A percentile compares a stretch with the other conserved stretches of the same genome.
Conservation (phyloP, 2,329 filamentous ascomycete genomes). For the Aspergillus calidoustus region DNA sequence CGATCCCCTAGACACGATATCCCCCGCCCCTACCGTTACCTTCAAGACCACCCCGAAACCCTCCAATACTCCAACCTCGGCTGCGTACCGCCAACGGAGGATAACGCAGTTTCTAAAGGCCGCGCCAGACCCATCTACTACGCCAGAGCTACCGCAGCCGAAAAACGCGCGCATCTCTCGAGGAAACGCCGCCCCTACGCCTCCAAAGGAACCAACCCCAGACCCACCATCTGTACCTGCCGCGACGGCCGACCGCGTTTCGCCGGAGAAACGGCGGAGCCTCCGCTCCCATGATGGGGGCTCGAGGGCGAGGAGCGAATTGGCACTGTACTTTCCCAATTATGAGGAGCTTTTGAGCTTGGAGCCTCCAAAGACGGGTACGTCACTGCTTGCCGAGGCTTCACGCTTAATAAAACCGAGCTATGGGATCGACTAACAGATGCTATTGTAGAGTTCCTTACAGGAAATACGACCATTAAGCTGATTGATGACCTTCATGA, state of each 20-base stretch:
- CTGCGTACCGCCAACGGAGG: constrained; percentile 15
- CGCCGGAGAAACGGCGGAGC: constrained; percentile 66
- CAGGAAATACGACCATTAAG: constrained; percentile 72
- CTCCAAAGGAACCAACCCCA: neutral
- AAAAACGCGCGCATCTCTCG: neutral
- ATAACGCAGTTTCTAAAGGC: constrained; percentile 3
- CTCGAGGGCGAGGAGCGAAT: constrained; percentile 84
- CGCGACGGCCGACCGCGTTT: constrained; percentile 14
- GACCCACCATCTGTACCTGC: neutral
- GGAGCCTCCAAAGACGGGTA: constrained; percentile 77
- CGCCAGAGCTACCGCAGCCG: constrained; percentile 2
- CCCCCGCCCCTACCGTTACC: constrained; percentile 19
- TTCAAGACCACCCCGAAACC: constrained; percentile 12
- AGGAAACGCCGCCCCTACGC: neutral
- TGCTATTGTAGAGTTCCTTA: constrained; percentile 66
- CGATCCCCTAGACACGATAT: constrained; percentile 33
- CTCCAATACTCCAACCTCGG: constrained; percentile 17
- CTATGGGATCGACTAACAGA: neutral
- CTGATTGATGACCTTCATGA: constrained; percentile 64
- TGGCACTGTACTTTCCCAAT: constrained; percentile 87
- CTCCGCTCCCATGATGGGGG: constrained; percentile 83
- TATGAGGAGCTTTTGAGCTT: constrained; percentile 95
- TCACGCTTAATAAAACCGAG: neutral
- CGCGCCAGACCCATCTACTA: neutral
- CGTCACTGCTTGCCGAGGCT: constrained; percentile 5